These are phyloP conservation scores for Populus hybrid DNA, from an alignment of 441 rosid species.

Conservation along the genomic window DNA sequence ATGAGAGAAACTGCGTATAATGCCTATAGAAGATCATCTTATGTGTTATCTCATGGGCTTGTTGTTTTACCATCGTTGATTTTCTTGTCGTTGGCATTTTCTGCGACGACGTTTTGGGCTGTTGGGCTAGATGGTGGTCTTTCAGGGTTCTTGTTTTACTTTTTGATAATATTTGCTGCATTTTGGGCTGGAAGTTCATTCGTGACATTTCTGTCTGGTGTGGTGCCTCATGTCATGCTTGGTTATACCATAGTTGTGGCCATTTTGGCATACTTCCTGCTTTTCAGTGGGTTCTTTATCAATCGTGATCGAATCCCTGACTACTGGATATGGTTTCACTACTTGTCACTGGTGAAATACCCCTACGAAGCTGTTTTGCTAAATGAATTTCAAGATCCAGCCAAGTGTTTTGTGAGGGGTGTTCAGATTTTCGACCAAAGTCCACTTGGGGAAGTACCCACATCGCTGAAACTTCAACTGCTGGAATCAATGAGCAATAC, in stretches of 20 bases:
- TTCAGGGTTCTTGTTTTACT: conserved; percentile 57
- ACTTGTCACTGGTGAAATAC: conserved; percentile 71
- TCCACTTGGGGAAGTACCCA: conserved; percentile 50
- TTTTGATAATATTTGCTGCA: conserved; percentile 54
- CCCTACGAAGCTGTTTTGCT: conserved; percentile 72
- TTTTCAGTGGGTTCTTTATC: conserved; percentile 85
- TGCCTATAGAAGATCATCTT: conserved; percentile 72
- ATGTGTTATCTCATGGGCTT: conserved; percentile 65
- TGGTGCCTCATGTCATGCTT: conserved; percentile 74
- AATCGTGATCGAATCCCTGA: conserved; percentile 61
- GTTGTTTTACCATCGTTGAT: conserved; percentile 45
- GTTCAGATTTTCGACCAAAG: conserved; percentile 76
- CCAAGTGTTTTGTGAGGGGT: conserved; percentile 61
- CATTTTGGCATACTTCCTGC: conserved; percentile 69
- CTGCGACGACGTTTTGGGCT: conserved; percentile 63
- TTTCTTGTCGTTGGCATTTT: conserved; percentile 53
- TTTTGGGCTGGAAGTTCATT: conserved; percentile 88
- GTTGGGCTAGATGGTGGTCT: conserved; percentile 76
- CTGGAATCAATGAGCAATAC: conserved; percentile 41
- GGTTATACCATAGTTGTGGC: conserved; percentile 83
- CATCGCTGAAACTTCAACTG: conserved; percentile 38
- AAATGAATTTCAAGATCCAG: conserved; percentile 57
- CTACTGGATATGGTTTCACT: conserved; percentile 91
- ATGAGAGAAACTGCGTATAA: conserved; percentile 83
- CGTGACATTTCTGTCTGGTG: conserved; percentile 74